These are phyloP conservation scores for Claviceps monticola DNA, from an alignment of 2,329 filamentous ascomycete species.

Conservation along the genomic window DNA sequence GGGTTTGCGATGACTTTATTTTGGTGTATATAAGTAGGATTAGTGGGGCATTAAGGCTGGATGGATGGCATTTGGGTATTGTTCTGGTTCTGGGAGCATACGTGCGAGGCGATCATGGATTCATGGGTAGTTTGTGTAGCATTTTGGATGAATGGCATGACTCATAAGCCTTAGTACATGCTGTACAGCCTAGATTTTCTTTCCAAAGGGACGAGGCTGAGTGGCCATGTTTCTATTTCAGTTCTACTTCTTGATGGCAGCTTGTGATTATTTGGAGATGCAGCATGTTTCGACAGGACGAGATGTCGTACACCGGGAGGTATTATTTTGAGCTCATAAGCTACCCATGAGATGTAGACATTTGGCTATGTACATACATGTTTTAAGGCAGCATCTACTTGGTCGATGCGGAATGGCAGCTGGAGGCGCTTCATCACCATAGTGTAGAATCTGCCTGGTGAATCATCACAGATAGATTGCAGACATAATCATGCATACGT, in stretches of 20 bases:
- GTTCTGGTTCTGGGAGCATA: background rate
- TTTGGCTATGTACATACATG: too few relatives aligned
- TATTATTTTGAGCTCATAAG: too few relatives aligned
- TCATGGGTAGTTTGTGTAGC: background rate
- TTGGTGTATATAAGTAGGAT: slow-evolving; percentile 1
- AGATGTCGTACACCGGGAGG: too few relatives aligned
- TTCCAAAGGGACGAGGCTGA: background rate
- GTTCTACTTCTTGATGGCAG: background rate
- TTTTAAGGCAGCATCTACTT: too few relatives aligned
- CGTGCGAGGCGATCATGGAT: background rate
- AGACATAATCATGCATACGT: background rate
- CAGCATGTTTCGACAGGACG: too few relatives aligned
- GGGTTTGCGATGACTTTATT: background rate
- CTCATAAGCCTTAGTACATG: background rate
- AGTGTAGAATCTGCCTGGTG: background rate
- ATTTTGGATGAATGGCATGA: slow-evolving; percentile 1
- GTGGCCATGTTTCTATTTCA: background rate
- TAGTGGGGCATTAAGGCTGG: background rate
- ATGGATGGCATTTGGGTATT: background rate
- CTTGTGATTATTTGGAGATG: background rate
- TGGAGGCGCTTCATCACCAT: background rate
- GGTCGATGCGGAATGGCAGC: background rate
- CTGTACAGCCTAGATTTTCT: background rate
- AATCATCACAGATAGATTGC: background rate
- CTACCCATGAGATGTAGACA: too few relatives aligned